Percentiles rank a stretch among this genome's conserved stretches.
phyloP scores from a whole-genome alignment of 805 yeast species.

The Dipodascus geniculatus region DNA sequence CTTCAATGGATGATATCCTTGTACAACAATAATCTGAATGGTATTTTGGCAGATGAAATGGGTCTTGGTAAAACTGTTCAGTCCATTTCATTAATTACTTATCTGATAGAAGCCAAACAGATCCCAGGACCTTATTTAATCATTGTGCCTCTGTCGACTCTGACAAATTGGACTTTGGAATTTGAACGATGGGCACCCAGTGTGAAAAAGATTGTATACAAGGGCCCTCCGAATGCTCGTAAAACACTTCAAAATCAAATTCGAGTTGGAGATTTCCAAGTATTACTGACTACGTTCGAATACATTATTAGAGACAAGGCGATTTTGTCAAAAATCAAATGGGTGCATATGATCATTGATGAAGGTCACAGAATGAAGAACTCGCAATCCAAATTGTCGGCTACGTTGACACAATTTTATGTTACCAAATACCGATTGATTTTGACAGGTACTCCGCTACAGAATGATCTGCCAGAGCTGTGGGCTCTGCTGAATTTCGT shows the following conservation, averaged over 20 bases:
- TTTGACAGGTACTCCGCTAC: constrained; percentile 94
- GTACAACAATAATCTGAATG: constrained; percentile 85
- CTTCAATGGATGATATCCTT: constrained; percentile 97
- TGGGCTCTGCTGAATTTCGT: constrained; percentile 96
- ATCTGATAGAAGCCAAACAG: constrained; percentile 66
- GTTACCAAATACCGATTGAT: constrained; percentile 79
- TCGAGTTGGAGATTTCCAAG: constrained; percentile 73
- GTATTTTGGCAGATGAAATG: constrained; percentile 97
- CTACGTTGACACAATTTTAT: constrained; percentile 72
- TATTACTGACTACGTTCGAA: constrained; percentile 85
- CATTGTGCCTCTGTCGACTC: constrained; percentile 85
- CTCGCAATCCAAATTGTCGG: constrained; percentile 75
- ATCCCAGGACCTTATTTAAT: constrained; percentile 80
- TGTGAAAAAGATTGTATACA: constrained; percentile 69
- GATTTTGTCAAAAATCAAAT: constrained; percentile 61
- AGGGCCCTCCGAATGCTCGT: constrained; percentile 84
- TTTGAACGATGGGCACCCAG: constrained; percentile 96
- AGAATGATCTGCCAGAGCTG: constrained; percentile 87
- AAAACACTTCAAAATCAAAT: constrained; percentile 61
- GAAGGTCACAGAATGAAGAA: constrained; percentile 99
- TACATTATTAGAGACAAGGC: constrained; percentile 86
- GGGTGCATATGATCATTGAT: constrained; percentile 98
- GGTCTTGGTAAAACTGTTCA: constrained; percentile 97
- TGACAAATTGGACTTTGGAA: constrained; percentile 92
- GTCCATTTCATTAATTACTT: constrained; percentile 76